Evolutionary conservation across 305 asterid genomes (phyloP).

Genomic region (Fraxinus sp.): DNA sequence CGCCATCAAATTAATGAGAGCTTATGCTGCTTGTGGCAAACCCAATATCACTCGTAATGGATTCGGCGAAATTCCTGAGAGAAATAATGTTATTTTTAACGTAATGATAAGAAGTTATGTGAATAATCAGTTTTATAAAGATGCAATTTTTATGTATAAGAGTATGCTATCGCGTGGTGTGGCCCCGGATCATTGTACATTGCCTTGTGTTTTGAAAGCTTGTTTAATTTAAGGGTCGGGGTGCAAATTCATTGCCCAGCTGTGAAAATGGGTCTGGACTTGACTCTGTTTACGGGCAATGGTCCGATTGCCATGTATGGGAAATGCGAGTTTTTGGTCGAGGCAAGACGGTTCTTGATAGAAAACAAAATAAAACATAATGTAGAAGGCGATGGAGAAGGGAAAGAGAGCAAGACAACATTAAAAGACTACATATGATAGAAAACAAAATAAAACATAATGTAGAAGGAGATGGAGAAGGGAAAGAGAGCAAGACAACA

Average conservation of each 20-base stretch:
- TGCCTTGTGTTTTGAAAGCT: conserved; percentile 77
- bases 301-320: conserved; percentile 37
- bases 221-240: conserved; percentile 55
- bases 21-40: conserved; percentile 56
- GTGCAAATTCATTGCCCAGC: conserved; percentile 60
- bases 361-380: too few species aligned
- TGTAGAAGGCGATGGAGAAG: too few species aligned
- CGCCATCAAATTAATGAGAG: conserved; percentile 70
- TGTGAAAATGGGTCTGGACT: conserved; percentile 55
- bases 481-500: too few species aligned
- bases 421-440: too few species aligned
- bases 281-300: conserved; percentile 62
- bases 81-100: conserved; percentile 58
- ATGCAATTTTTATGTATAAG: conserved; percentile 59
- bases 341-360: conserved; percentile 54
- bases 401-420: too few species aligned
- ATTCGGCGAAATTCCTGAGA: conserved; percentile 64
- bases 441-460: too few species aligned
- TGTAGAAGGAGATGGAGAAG: too few species aligned
- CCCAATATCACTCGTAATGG: conserved; percentile 54
- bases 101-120: conserved; percentile 86
- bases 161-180: conserved; percentile 39
- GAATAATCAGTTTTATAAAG: conserved; percentile 48
- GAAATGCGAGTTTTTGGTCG: too few species aligned
- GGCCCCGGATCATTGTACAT: conserved; percentile 65